Base-by-base conservation (phyloP, 2,329 filamentous ascomycete species). In the Boeremia exigua region DNA sequence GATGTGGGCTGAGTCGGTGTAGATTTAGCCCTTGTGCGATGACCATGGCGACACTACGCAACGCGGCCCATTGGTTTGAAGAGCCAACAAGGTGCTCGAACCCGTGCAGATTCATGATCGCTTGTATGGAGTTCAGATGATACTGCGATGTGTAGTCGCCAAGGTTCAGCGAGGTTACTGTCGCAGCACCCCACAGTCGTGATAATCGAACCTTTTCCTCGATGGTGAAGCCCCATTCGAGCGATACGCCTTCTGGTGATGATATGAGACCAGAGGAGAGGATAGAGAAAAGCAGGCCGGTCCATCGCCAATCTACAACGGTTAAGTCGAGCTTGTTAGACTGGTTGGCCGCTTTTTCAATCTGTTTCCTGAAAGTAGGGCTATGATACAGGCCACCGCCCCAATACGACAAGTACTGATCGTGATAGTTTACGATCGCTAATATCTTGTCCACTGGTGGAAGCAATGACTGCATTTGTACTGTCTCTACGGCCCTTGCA, bases 61-160 rank as follows among this genome's bases (percentile, higher is more conserved):
- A 72, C 1, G 80, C 77, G 4, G 75, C 77, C 55, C 80, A 80
- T 37, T 77, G 78, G 58, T 80, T 81, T 6, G 79, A 79, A 23
- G 77, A 78, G 1, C 81, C 81, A 1, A 82, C 72, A 14, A 81
- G 67, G 63, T 84, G 81, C 8, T 80, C 80, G 8, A 78, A 78
- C 3, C 80, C 78, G n/a, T 81, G 81, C 28, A 81, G 67, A 1
- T 77, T 79, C 9, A 78, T 69, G 34, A 84, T 80, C 4, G 80
- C 76, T 60, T 82, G 77, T 3, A 82, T 72, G 0, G 70, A 58
- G 59, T 70, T 60, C 66, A 77, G 57, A 66, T 76, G 49, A 45
- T 63, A 62, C 52, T 67, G 62, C 61, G 74, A 79, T 46, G 78
- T 80, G 56, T 78, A 83, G 44, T 80, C 77, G 2, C 78, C 80